A percentile compares a stretch with the other conserved stretches of the same genome.
These are phyloP conservation scores for Vigna angularis DNA, from an alignment of 306 rosid species.

Conservation along the genomic window DNA sequence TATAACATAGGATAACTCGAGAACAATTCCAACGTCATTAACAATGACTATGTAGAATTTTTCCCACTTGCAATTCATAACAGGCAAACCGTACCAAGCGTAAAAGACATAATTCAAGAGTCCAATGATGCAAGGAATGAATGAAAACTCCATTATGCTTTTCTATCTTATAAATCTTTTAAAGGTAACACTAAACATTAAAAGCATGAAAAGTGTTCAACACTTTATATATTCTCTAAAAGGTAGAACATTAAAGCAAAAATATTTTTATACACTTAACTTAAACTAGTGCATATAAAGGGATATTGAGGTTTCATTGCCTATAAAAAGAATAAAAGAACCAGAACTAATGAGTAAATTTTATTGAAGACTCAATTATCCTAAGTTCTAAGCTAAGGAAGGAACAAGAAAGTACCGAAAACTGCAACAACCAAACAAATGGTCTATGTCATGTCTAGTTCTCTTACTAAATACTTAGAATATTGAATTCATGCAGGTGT, in stretches of 20 bases:
- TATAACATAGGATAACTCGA: constrained; percentile 72
- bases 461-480: neutral
- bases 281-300: constrained; percentile 82
- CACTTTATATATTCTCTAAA: constrained; percentile 20
- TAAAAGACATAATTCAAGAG: constrained; percentile 67
- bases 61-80: constrained; percentile 76
- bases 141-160: constrained; percentile 80
- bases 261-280: neutral
- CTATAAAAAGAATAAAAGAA: constrained; percentile 45
- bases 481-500: too few relatives aligned
- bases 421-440: constrained; percentile 62
- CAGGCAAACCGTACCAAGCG: constrained; percentile 74
- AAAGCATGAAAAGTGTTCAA: neutral
- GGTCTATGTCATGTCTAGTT: constrained; percentile 50
- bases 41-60: constrained; percentile 70
- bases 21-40: constrained; percentile 69
- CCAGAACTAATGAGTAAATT: constrained; percentile 21
- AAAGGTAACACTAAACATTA: constrained; percentile 69
- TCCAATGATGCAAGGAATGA: constrained; percentile 74
- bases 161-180: constrained; percentile 71
- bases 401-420: constrained; percentile 54
- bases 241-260: neutral
- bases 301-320: constrained; percentile 76
- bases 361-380: neutral
- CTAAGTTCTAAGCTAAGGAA: neutral